A percentile compares a stretch with the other conserved stretches of the same genome.
phyloP scores from a whole-genome alignment of 768 basidiomycete species.

The Pleurotus sapidus region DNA sequence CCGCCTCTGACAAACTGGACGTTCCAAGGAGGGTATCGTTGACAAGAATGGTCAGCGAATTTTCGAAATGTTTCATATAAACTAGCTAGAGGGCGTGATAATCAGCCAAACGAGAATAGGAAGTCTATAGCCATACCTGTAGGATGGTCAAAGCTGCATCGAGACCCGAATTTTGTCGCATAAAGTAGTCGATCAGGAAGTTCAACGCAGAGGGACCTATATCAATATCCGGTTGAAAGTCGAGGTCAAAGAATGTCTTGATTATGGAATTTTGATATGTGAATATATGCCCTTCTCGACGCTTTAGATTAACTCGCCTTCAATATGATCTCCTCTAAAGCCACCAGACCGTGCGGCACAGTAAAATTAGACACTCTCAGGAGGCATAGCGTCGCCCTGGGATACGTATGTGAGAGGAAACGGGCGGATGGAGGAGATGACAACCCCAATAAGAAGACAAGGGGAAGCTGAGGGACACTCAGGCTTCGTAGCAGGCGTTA shows the following conservation, averaged over 20 bases:
- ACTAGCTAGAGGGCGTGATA: slow-evolving; percentile 40
- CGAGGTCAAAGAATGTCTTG: slow-evolving; percentile 62
- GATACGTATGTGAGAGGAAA: slow-evolving; percentile 58
- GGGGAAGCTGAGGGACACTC: slow-evolving; percentile 49
- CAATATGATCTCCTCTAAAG: slow-evolving; percentile 53
- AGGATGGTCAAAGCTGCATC: slow-evolving; percentile 57
- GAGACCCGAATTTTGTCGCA: slow-evolving; percentile 52
- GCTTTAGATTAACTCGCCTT: slow-evolving; percentile 36
- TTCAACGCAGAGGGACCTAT: slow-evolving; percentile 58
- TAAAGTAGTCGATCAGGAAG: slow-evolving; percentile 55
- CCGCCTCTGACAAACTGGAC: background rate
- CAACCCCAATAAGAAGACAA: slow-evolving; percentile 63
- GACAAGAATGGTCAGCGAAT: slow-evolving; percentile 49
- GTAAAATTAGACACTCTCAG: slow-evolving; percentile 51
- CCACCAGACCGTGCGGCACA: slow-evolving; percentile 42
- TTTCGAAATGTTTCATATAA: slow-evolving; percentile 69
- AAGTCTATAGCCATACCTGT: slow-evolving; percentile 42
- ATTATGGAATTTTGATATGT: background rate
- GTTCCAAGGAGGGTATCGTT: slow-evolving; percentile 22
- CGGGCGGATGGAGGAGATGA: slow-evolving; percentile 54
- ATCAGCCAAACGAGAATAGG: background rate
- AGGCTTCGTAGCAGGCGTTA: slow-evolving; percentile 36
- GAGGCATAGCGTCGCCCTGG: slow-evolving; percentile 55
- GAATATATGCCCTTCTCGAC: background rate
- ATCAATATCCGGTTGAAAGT: slow-evolving; percentile 58